A percentile compares a stretch with the other conserved stretches of the same genome.
Conservation (phyloP, 2,329 filamentous ascomycete genomes). For the Fusarium sp. region DNA sequence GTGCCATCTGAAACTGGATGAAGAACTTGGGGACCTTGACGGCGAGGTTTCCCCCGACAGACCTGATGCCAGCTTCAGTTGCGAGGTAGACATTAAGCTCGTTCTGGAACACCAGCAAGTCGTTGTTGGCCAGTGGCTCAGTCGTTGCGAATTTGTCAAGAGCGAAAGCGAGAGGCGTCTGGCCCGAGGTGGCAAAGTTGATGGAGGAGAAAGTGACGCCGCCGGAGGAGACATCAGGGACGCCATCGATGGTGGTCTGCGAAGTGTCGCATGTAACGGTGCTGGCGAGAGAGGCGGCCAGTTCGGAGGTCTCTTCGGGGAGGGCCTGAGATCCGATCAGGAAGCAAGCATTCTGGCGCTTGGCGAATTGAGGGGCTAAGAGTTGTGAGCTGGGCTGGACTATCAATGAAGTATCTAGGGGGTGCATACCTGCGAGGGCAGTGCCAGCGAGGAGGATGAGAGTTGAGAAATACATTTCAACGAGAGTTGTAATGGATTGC, state of each 20-base stretch:
- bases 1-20: slow-evolving; percentile 67
- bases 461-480: slow-evolving; percentile 32
- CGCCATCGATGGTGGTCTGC: slow-evolving; percentile 61
- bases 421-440: slow-evolving; percentile 33
- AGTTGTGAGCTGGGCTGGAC: not conserved
- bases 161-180: slow-evolving; percentile 65
- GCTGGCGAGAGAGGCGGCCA: slow-evolving; percentile 55
- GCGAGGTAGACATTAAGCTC: slow-evolving; percentile 67
- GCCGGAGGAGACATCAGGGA: slow-evolving; percentile 68
- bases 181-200: slow-evolving; percentile 64
- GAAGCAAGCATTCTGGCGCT: slow-evolving; percentile 62
- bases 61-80: slow-evolving; percentile 69
- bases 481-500: not conserved
- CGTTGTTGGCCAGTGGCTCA: slow-evolving; percentile 58
- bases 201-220: slow-evolving; percentile 63
- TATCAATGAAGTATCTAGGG: not conserved
- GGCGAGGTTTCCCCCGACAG: slow-evolving; percentile 62
- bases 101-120: slow-evolving; percentile 65
- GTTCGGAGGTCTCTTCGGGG: slow-evolving; percentile 60
- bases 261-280: slow-evolving; percentile 62
- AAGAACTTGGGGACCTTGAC: slow-evolving; percentile 75
- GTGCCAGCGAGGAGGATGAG: slow-evolving; percentile 32
- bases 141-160: slow-evolving; percentile 65
- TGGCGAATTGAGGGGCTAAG: slow-evolving; percentile 30
- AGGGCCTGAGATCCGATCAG: slow-evolving; percentile 62